Evolutionary conservation across 768 basidiomycete genomes (phyloP).

Genomic region (Coprinopsis sp.): DNA sequence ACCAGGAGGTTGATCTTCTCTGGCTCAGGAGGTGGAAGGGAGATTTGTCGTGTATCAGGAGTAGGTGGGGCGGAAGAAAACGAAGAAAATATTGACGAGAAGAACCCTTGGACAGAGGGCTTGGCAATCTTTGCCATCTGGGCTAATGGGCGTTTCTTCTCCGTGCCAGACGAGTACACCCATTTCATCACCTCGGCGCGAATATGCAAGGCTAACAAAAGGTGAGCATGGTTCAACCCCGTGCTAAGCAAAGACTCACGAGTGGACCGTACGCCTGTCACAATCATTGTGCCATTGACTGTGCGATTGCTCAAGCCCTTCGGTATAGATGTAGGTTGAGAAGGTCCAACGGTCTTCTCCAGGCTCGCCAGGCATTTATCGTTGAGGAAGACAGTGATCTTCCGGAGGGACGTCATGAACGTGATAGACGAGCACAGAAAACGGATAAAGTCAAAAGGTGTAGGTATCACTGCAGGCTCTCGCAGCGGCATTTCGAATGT

Average conservation of each 20-base stretch:
- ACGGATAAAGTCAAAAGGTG: slow-evolving; percentile 80
- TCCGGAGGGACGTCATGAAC: slow-evolving; percentile 78
- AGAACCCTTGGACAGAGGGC: slow-evolving; percentile 37
- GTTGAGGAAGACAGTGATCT: slow-evolving; percentile 81
- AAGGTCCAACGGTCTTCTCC: slow-evolving; percentile 54
- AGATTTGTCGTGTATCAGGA: slow-evolving; percentile 30
- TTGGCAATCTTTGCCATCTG: slow-evolving; percentile 28
- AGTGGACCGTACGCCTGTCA: slow-evolving; percentile 57
- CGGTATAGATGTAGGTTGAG: slow-evolving; percentile 49
- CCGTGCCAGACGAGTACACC: slow-evolving; percentile 64
- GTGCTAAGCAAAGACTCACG: slow-evolving; percentile 36
- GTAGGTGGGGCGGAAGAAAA: slow-evolving; percentile 32
- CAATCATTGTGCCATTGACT: slow-evolving; percentile 59
- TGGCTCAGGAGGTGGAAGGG: slow-evolving; percentile 29
- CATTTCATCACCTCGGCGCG: slow-evolving; percentile 77
- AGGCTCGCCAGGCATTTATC: slow-evolving; percentile 65
- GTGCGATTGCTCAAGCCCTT: slow-evolving; percentile 54
- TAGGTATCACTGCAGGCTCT: slow-evolving; percentile 74
- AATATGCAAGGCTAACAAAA: slow-evolving; percentile 60
- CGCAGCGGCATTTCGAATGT: slow-evolving; percentile 86
- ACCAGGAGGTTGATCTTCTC: slow-evolving; percentile 32
- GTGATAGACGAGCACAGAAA: slow-evolving; percentile 91
- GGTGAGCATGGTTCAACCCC: slow-evolving; percentile 8
- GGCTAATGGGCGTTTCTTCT: slow-evolving; percentile 42
- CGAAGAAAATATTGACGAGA: slow-evolving; percentile 42